Percentiles rank a stretch among this genome's conserved stretches.
These are phyloP conservation scores for Lactarius trivialis DNA, from an alignment of 768 basidiomycete genomes.

Conservation along the genomic window DNA sequence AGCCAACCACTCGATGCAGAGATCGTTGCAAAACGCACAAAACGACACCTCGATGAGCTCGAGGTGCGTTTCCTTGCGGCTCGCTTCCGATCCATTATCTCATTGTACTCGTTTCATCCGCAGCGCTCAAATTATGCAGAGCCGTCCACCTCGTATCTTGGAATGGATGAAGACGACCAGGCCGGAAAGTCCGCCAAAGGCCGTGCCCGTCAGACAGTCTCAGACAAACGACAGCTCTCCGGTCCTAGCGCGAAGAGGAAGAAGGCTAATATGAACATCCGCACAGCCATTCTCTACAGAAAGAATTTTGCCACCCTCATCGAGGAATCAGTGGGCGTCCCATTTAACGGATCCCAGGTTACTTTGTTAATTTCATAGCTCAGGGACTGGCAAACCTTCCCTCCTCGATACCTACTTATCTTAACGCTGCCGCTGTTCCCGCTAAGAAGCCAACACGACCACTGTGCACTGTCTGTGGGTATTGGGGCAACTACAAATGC, in stretches of 20 bases:
- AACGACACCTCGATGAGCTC: conserved; percentile 75
- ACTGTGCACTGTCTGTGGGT: conserved; percentile 83
- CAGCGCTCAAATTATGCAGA: conserved; percentile 78
- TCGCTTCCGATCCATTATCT: conserved; percentile 17
- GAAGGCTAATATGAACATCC: conserved; percentile 76
- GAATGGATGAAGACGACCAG: conserved; percentile 39
- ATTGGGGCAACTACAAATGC: conserved; percentile 76
- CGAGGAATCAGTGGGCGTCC: conserved; percentile 66
- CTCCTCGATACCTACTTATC: conserved; percentile 54
- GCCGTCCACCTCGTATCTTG: conserved; percentile 36
- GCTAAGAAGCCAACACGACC: conserved; percentile 59
- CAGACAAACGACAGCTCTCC: conserved; percentile 61
- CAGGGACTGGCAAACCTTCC: conserved; percentile 57
- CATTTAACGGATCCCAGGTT: not conserved
- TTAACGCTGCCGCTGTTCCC: conserved; percentile 58
- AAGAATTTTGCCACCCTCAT: conserved; percentile 69
- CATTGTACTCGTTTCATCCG: conserved; percentile 9
- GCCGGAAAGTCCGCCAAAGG: conserved; percentile 51
- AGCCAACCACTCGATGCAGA: conserved; percentile 49
- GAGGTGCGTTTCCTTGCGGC: conserved; percentile 43
- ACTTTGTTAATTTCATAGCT: not conserved
- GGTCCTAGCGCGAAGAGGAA: conserved; percentile 54
- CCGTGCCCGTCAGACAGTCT: conserved; percentile 70
- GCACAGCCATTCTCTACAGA: conserved; percentile 74
- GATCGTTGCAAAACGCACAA: conserved; percentile 67